Base-by-base conservation (phyloP, 2,329 filamentous ascomycete species). In the Hawksworthiomyces lignivorus region DNA sequence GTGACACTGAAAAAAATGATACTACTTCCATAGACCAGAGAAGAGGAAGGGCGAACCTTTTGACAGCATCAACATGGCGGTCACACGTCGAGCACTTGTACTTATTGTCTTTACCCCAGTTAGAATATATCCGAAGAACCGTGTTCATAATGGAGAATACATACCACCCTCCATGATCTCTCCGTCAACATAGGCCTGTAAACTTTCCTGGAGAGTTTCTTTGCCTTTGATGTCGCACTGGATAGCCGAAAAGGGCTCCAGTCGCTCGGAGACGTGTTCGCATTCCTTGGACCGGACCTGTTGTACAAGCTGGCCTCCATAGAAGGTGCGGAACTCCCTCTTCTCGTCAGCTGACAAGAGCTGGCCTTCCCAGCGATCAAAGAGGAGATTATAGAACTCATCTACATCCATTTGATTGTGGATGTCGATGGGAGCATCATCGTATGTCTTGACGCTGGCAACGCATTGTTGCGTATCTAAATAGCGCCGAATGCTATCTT, bases 161-260 rank as follows among this genome's bases (percentile, higher is more conserved):
- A 54, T 59, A 77, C 80, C 80, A 50, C 94, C 92, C 69, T 95
- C 87, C 84, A 98, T 89, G 27, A 92, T 80, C 62, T 98, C 92
- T 4, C 92, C 92, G 57, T 94, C 86, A 11, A 97, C 88, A 58
- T 95, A 97, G n/a, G 90, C 87, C 52, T 88, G 80, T 12, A 98
- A 69, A 56, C 92, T 97, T 51, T 96, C 88, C 54, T 87, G 72
- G 2, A 98, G 73, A 24, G 72, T 84, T 18, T 70, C 72, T 63
- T 96, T 97, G 39, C 90, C 90, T 60, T 95, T 94, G 55, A 98
- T 94, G 53, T 96, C 89, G 57, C 92, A 94, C 53, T 95, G 89
- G 41, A 98, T 88, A 5, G 90, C 89, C 12, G 88, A 94, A 58
- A 97, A 97, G 0, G 86, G 82, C 58, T 98, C 92, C 3, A 87